Evolutionary conservation across 2,329 filamentous ascomycete species (phyloP), one percentile per base, ranked within the genome.

Genomic region (Phialemoniopsis sp.): DNA sequence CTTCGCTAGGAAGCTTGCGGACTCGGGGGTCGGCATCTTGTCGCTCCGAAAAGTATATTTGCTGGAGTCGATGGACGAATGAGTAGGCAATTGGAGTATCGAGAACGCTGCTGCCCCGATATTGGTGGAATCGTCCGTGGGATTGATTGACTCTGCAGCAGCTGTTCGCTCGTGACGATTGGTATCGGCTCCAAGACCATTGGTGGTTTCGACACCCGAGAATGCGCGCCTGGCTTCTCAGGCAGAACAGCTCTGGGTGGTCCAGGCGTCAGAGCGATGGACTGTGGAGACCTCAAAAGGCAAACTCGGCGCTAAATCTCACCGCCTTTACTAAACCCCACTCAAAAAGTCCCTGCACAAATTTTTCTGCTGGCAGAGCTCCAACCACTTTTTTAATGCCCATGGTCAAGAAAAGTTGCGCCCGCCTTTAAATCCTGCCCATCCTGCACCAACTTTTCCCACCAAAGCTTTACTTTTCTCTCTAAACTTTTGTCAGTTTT

Each of bases 11-110:
- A 91, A 93, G 58, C 79, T 74, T 54, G 76, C 81, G 57, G 87
- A 91, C 65, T 93, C 87, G 63, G 87, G 85, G 17, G 85, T 91
- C 54, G 87, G 87, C 83, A 91, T 91, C 51, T 57, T 66, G 52
- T 5, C 12, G 17, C 28, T 38, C 13, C 15, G 15, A 30, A 26
- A 33, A 30, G 34, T 41, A 44, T n/a, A 36, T 37, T 47, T 39
- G 30, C 13, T n/a, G 15, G 14, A 17, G 3, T 31, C 19, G 8
- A n/a, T 8, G 28, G 13, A 29, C n/a, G 37, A 30, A 12, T 30
- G 8, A 28, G 21, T 6, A 10, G 21, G 6, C 6, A 26, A 26
- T 26, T 26, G 21, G 10, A 10, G 6, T 6, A 26, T 10, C 21
- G 6, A 6, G 21, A 26, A 10, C 21, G 21, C 21, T 26, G 21